A percentile compares a stretch with the other conserved stretches of the same genome.
These are phyloP conservation scores for Picea glauca DNA, from an alignment of 75 land plant genomes.

Conservation along the genomic window DNA sequence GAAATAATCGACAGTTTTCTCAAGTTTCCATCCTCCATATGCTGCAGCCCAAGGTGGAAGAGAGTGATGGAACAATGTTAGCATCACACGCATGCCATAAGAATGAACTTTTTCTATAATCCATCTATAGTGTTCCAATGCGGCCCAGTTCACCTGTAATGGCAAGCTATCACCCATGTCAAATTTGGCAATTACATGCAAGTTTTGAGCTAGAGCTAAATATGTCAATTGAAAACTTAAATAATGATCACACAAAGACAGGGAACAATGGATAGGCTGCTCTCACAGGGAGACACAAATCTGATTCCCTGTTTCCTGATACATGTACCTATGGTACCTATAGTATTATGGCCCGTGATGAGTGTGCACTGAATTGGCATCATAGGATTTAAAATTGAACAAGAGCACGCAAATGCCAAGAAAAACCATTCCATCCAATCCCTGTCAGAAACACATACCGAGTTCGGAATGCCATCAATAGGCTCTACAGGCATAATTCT, in stretches of 20 bases:
- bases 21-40: conserved; percentile 96
- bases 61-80: conserved; percentile 96
- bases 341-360: not conserved
- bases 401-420: conserved; percentile 6
- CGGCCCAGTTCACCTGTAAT: conserved; percentile 76
- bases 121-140: conserved; percentile 78
- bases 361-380: not conserved
- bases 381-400: not conserved
- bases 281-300: not conserved
- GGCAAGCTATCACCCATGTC: not conserved
- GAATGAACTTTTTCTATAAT: conserved; percentile 75
- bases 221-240: conserved; percentile 1
- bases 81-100: conserved; percentile 97
- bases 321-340: not conserved
- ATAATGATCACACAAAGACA: not conserved
- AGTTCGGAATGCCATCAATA: conserved; percentile 38
- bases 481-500: conserved; percentile 92
- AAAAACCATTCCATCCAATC: not conserved
- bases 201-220: not conserved
- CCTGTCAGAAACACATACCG: conserved; percentile 32
- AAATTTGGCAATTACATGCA: not conserved
- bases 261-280: not conserved
- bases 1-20: conserved; percentile 87
- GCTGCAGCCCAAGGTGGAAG: conserved; percentile 97
- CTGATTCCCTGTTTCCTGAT: not conserved